Percentiles rank a stretch among this genome's conserved stretches.
Conservation (phyloP, 805 yeast genomes). For the Metschnikowia continentalis region DNA sequence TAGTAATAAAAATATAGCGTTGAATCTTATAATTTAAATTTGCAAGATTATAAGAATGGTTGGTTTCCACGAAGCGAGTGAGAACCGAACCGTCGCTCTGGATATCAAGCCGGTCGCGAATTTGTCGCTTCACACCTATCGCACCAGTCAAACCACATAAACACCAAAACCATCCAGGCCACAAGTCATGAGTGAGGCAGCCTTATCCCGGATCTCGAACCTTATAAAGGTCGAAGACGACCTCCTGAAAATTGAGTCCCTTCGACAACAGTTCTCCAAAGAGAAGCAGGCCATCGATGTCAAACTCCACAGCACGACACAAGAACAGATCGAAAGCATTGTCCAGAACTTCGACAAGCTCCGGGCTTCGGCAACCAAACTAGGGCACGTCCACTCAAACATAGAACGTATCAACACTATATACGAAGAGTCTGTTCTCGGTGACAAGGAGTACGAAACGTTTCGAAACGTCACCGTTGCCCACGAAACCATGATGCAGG, state of each 20-base stretch:
- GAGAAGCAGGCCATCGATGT: constrained; percentile 75
- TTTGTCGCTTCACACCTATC: not conserved
- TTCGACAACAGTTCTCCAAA: constrained; percentile 53
- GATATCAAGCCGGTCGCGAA: not conserved
- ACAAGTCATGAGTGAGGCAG: constrained; percentile 34
- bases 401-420: constrained; percentile 45
- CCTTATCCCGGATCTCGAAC: constrained; percentile 36
- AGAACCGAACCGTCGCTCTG: too few relatives aligned
- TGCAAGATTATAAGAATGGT: too few relatives aligned
- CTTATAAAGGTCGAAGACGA: constrained; percentile 48
- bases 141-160: not conserved
- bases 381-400: constrained; percentile 34
- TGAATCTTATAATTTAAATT: not conserved
- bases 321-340: constrained; percentile 56
- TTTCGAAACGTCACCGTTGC: constrained; percentile 64
- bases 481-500: constrained; percentile 69
- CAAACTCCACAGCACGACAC: constrained; percentile 69
- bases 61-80: not conserved
- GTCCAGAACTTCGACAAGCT: constrained; percentile 49
- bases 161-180: not conserved
- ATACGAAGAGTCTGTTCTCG: constrained; percentile 52
- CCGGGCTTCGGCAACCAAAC: constrained; percentile 38
- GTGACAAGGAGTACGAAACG: constrained; percentile 63
- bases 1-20: not conserved
- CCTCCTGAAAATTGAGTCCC: constrained; percentile 46